Evolutionary conservation across 768 basidiomycete genomes (phyloP), one percentile per base, ranked within the genome.

Genomic region (Tylopilus sp.): DNA sequence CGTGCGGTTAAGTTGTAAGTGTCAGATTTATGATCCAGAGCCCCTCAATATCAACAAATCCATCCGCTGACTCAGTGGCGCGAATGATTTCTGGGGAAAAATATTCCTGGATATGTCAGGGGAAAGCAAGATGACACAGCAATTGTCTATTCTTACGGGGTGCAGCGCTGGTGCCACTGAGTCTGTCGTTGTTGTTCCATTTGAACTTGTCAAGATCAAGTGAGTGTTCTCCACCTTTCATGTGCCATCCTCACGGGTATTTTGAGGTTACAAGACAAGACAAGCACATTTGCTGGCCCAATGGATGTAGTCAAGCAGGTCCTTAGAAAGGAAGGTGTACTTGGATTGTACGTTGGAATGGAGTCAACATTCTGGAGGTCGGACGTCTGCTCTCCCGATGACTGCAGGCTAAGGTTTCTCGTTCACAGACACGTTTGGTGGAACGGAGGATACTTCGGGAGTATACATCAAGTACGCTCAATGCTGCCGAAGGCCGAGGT

Each of bases 321-420:
- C 26, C 69, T 97, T 44, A 78, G 69, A 61, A 87, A 85, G 54
- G 85, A 92, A 30, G 96, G 96, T 26, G 45, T 89, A 5, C 72
- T 98, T 0, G 95, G 92, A 19, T 72, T 98, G 24, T 98, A 98
- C 65, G 84, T 84, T 22, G 95, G 97, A 31, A 95, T 98, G 89
- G 97, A 98, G 68, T 83, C 92, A 13, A 98, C 96, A 3, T 96
- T 98, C 74, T 98, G 96, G 96, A 82, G 95, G 91, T 90, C 17
- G 37, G 19, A 24, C 14, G 22, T 33, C 22, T 19, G 17, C 37
- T n/a, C 14, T n/a, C 21, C 19, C 16, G 3, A 26, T 38, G 31
- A 19, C 14, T 44, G 17, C 1, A 29, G 26, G 40, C n/a, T 51
- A 28, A 62, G 7, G 3, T 12, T 10, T 42, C 28, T 17, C 46